Evolutionary conservation across 108 stramenopile genomes (phyloP).

Genomic region (Skeletonema grethae): DNA sequence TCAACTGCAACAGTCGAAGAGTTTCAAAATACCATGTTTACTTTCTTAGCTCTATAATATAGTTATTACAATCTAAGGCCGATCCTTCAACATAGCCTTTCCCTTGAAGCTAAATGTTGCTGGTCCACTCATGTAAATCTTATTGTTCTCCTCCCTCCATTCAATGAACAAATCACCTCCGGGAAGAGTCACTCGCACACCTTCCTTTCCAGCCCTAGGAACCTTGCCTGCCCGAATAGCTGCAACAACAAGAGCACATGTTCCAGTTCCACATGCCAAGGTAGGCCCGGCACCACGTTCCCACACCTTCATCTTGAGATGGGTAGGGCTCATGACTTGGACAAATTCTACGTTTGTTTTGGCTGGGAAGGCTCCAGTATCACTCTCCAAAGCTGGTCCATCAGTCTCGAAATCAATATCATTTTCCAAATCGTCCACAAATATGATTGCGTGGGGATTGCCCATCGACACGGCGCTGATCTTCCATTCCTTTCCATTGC

Average conservation of each 20-base stretch:
- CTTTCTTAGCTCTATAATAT: not conserved
- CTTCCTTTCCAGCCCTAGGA: slow-evolving; percentile 59
- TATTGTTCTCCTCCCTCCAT: slow-evolving; percentile 89
- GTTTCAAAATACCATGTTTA: not conserved
- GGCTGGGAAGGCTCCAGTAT: slow-evolving; percentile 86
- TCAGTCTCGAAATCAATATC: slow-evolving; percentile 87
- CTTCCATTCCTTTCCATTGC: slow-evolving; percentile 88
- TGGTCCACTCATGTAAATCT: slow-evolving; percentile 93
- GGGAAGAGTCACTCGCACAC: slow-evolving; percentile 82
- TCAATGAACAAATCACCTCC: slow-evolving; percentile 92
- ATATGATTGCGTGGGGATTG: slow-evolving; percentile 96
- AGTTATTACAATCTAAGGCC: not conserved
- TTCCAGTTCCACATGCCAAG: slow-evolving; percentile 96
- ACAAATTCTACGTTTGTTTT: slow-evolving; percentile 98
- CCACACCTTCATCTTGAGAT: slow-evolving; percentile 97
- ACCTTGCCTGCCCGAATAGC: slow-evolving; percentile 90
- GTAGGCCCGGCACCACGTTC: slow-evolving; percentile 98
- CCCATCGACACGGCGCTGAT: slow-evolving; percentile 95
- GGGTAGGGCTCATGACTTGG: slow-evolving; percentile 79
- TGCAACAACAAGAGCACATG: slow-evolving; percentile 94
- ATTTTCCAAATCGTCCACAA: slow-evolving; percentile 89
- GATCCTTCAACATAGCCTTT: slow-evolving; percentile 52
- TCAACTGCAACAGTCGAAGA: not conserved
- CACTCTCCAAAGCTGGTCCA: slow-evolving; percentile 90
- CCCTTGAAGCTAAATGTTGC: slow-evolving; percentile 69